Conservation (phyloP, 768 basidiomycete genomes). For the Pleurotus citrinopileatus region DNA sequence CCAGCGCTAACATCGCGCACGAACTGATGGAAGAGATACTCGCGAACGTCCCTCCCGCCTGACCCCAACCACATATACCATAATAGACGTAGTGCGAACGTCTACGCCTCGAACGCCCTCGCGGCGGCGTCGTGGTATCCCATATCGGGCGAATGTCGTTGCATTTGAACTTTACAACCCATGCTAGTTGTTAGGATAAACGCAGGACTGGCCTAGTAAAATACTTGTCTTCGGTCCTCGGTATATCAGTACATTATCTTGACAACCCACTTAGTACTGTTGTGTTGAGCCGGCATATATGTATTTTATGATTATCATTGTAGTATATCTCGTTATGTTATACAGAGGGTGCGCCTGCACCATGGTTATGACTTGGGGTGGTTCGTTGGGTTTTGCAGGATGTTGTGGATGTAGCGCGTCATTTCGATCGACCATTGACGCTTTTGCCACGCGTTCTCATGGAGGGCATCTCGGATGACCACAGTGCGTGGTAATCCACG, state of each 20-base stretch:
- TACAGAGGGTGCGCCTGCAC: background rate
- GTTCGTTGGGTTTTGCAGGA: background rate
- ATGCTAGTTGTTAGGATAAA: background rate
- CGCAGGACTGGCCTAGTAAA: conserved; percentile 4
- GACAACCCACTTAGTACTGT: background rate
- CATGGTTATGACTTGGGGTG: no score
- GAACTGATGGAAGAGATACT: conserved; percentile 62
- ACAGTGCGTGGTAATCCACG: conserved; percentile 18
- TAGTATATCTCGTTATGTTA: background rate
- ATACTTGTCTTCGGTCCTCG: conserved; percentile 1
- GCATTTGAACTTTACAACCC: background rate
- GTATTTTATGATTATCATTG: conserved; percentile 11
- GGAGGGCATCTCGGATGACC: conserved; percentile 28
- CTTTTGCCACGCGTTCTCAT: conserved; percentile 36
- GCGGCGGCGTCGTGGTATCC: no score
- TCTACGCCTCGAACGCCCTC: no score
- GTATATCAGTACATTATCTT: background rate
- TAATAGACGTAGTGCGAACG: no score
- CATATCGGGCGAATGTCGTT: no score
- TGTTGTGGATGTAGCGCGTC: conserved; percentile 6
- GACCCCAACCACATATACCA: conserved; percentile 15
- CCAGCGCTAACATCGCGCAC: conserved; percentile 67
- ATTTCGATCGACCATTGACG: conserved; percentile 25
- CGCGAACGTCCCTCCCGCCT: conserved; percentile 42
- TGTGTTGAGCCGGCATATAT: background rate